Conservation (phyloP, 306 rosid genomes). For the Boehmeria nivea region DNA sequence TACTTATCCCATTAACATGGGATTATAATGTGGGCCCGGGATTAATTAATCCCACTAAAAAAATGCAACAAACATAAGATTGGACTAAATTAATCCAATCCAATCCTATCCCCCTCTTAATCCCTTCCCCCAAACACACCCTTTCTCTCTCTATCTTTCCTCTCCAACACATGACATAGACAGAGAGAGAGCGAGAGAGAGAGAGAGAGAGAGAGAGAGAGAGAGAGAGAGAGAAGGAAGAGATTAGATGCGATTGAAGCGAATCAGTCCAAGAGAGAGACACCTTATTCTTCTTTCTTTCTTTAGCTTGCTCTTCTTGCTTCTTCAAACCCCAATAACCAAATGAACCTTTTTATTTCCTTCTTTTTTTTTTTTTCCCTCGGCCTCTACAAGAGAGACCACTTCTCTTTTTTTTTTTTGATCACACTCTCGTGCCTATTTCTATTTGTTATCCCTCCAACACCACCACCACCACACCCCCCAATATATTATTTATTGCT, state of each 20-base stretch:
- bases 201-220: no score
- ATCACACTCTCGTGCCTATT: conserved; percentile 31
- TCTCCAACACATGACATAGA: background rate
- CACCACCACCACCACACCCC: no score
- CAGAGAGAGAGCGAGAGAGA: no score
- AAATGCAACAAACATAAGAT: no score
- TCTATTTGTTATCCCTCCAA: no score
- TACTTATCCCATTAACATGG: no score
- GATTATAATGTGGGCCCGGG: no score
- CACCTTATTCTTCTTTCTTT: conserved; percentile 42
- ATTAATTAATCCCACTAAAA: no score
- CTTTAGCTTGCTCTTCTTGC: conserved; percentile 7
- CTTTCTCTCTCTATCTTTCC: no score
- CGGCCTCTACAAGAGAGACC: background rate
- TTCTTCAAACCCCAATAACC: background rate
- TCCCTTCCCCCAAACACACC: no score
- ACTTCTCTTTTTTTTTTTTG: background rate
- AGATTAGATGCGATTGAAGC: conserved; percentile 61
- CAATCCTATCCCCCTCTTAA: no score
- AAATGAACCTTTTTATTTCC: background rate
- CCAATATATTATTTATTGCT: background rate
- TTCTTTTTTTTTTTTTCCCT: background rate
- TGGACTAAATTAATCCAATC: no score
- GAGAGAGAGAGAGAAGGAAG: conserved; percentile 21
- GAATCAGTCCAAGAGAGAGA: conserved; percentile 84